A percentile compares a stretch with the other conserved stretches of the same genome.
Conservation (phyloP, 352 stramenopile species). For the Globisporangium apiculatum region DNA sequence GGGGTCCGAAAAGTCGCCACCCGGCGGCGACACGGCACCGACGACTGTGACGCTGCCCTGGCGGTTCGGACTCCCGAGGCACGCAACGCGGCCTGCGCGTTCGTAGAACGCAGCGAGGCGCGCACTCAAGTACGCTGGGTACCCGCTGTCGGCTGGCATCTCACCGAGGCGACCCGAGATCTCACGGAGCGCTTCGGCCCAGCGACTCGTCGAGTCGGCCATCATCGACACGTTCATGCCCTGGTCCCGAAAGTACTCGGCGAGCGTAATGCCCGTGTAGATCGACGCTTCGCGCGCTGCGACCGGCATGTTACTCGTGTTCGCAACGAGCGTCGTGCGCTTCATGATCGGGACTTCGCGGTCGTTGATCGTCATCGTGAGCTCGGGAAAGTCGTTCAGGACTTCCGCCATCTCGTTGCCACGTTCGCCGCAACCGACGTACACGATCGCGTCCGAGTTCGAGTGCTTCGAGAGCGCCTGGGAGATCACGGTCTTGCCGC, state of each 20-base stretch:
- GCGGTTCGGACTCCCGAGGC: conserved; percentile 95
- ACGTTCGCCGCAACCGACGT: conserved; percentile 98
- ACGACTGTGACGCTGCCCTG: conserved; percentile 99
- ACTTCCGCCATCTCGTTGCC: conserved; percentile 99
- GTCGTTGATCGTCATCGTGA: conserved; percentile 98
- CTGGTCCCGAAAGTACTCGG: conserved; percentile 98
- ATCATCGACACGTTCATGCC: conserved; percentile 99
- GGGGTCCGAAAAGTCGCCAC: conserved; percentile 99
- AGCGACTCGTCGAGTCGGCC: conserved; percentile 99
- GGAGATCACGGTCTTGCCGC: conserved; percentile 99
- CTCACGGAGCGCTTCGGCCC: conserved; percentile 99
- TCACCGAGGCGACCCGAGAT: conserved; percentile 99
- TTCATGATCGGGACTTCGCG: conserved; percentile 99
- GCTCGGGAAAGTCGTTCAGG: conserved; percentile 98
- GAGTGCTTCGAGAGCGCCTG: conserved; percentile 99
- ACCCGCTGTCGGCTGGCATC: conserved; percentile 98
- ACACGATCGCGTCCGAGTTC: conserved; percentile 98
- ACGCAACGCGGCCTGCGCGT: conserved; percentile 95
- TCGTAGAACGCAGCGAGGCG: conserved; percentile 99
- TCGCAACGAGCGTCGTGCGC: conserved; percentile 98
- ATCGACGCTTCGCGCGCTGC: conserved; percentile 99
- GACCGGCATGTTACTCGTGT: conserved; percentile 99
- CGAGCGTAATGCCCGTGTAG: conserved; percentile 98
- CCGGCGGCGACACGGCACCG: conserved; percentile 97
- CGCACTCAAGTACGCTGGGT: conserved; percentile 97